These are phyloP conservation scores for Boletellus sp. DNA, from an alignment of 768 basidiomycete species.

Conservation along the genomic window DNA sequence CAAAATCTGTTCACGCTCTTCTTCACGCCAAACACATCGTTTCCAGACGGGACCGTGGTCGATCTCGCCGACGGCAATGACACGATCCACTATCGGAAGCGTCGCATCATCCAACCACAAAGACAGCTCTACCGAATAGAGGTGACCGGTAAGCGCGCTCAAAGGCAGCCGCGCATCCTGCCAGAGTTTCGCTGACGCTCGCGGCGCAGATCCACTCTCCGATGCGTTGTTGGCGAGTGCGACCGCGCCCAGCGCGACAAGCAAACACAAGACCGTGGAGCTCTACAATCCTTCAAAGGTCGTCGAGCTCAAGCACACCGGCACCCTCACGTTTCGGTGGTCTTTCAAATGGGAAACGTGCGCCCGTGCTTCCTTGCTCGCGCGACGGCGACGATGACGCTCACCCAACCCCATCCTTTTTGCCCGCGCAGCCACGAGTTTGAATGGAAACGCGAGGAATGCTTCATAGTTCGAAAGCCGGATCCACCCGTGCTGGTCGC, in stretches of 20 bases:
- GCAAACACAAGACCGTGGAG: slow-evolving; percentile 72
- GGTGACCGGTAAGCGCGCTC: slow-evolving; percentile 52
- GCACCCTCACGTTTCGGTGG: slow-evolving; percentile 74
- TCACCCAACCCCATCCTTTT: slow-evolving; percentile 25
- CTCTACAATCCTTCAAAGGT: slow-evolving; percentile 68
- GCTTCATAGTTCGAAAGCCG: slow-evolving; percentile 78
- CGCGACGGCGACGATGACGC: slow-evolving; percentile 47
- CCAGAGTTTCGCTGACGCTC: not conserved
- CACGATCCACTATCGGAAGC: slow-evolving; percentile 68
- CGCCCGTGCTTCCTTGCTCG: slow-evolving; percentile 26
- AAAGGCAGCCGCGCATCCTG: too few relatives aligned
- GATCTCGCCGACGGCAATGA: slow-evolving; percentile 70
- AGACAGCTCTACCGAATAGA: slow-evolving; percentile 55
- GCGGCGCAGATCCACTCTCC: slow-evolving; percentile 62
- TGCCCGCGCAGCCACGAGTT: slow-evolving; percentile 64
- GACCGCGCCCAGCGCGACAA: slow-evolving; percentile 57
- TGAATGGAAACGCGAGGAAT: slow-evolving; percentile 84
- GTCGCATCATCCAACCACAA: slow-evolving; percentile 43
- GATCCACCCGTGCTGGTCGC: slow-evolving; percentile 86
- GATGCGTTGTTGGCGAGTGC: slow-evolving; percentile 69
- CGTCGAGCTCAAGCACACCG: slow-evolving; percentile 72
- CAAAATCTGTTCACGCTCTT: slow-evolving; percentile 82
- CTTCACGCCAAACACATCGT: slow-evolving; percentile 55
- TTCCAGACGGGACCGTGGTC: slow-evolving; percentile 47
- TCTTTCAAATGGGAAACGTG: slow-evolving; percentile 80